Percentiles rank a stretch among this genome's conserved stretches.
phyloP scores from a whole-genome alignment of 1,284 basidiomycete species.

The Binderoboletus segoi region DNA sequence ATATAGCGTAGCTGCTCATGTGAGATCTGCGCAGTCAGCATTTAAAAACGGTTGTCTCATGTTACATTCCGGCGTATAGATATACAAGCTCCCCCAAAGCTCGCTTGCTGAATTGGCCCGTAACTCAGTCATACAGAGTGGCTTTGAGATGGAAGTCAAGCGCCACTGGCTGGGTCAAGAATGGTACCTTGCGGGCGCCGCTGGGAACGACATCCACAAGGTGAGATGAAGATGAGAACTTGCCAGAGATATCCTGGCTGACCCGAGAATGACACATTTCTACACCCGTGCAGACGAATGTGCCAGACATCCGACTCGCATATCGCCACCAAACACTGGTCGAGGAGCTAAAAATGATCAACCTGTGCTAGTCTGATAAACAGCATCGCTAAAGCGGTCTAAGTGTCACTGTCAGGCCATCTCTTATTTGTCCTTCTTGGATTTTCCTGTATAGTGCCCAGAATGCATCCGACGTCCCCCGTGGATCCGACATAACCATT shows the following conservation, averaged over 20 bases:
- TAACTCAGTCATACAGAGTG: constrained; percentile 95
- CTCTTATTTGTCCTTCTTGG: neutral
- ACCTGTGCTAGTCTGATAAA: constrained; percentile 17
- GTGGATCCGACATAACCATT: no score
- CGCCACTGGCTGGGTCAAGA: constrained; percentile 93
- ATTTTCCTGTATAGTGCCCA: neutral
- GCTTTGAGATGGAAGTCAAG: constrained; percentile 99
- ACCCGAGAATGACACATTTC: constrained; percentile 3
- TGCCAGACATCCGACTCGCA: constrained; percentile 86
- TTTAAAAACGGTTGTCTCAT: neutral
- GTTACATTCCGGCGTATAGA: constrained; percentile 46
- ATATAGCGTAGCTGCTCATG: constrained; percentile 97
- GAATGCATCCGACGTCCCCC: no score
- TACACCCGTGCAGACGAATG: constrained; percentile 76
- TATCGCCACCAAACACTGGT: constrained; percentile 90
- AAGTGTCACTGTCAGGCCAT: neutral
- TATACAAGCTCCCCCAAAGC: constrained; percentile 88
- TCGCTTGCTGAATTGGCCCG: constrained; percentile 89
- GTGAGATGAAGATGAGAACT: constrained; percentile 40
- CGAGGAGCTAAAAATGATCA: constrained; percentile 82
- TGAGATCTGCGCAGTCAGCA: constrained; percentile 42
- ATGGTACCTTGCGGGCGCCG: constrained; percentile 88
- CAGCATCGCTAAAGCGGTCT: constrained; percentile 4
- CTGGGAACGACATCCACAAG: constrained; percentile 92
- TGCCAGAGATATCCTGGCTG: constrained; percentile 13